Base-by-base conservation (phyloP, 768 basidiomycete species). In the Boletus subcaerulescens region DNA sequence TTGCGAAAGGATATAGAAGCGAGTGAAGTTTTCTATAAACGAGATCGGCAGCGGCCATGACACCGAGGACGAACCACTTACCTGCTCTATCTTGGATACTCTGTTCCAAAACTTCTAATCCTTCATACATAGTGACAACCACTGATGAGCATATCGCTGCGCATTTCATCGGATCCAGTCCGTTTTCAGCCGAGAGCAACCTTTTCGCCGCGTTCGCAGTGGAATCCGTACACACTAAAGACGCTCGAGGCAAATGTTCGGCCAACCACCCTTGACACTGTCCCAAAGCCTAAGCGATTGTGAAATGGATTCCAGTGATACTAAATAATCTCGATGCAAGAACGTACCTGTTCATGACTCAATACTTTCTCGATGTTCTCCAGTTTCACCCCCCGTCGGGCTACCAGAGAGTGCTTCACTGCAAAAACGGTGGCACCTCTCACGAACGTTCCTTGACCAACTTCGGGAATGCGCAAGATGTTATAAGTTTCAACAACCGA, bases 61-160 rank as follows among this genome's bases (percentile, higher is more conserved):
- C 14, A 15, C 51, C 6, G 6, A 29, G 24, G 22, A 51, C 15
- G 38, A 49, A 39, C 12, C 33, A 55, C 55, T 17, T 35, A 58
- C 60, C 58, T 53, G 53, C 71, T 53, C 65, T 75, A 57, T 87
- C 80, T 62, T 93, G 90, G 45, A 92, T 86, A 12, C 79, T 80
- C 50, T 83, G 76, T 33, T 67, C 70, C 39, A 91, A 70, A 4
- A 89, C 70, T 44, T 86, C 79, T 33, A 91, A 70, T n/a, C 79
- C 84, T 1, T 78, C 70, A 56, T 87, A 87, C 39, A 87, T 60
- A 13, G 75, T 76, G 5, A 77, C 75, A 53, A 86, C 88, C 24
- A 87, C 71, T 24, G 74, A 77, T 11, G 90, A 91, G 62, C 87
- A 89, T 53, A 93, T 89, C 11, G 89, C 90, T 4, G 87, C 90